Base-by-base conservation (phyloP, 139 green algal species). In the Marvania coccoides region DNA sequence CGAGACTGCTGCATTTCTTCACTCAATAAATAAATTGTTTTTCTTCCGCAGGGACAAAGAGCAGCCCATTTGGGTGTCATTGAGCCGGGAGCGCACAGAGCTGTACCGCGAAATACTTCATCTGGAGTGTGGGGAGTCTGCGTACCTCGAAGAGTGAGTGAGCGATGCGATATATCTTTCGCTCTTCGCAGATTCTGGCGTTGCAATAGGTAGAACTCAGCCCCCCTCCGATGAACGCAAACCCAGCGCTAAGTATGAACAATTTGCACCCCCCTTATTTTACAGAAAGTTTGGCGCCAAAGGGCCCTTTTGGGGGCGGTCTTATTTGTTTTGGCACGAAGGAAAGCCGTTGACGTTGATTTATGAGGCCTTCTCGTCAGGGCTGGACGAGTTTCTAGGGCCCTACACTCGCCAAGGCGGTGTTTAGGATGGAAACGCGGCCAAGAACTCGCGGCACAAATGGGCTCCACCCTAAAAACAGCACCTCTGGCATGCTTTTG, bases 281-380 rank as follows among this genome's bases (percentile, higher is more conserved):
- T 55, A 47, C 78, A 84, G 75, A 63, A 10, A 38, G 5, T 85
- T 85, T 55, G 37, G 69, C 15, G 35, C 55, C 14, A n/a, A 14
- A 3, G 91, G 89, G 3, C 89, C 86, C 1, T 93, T 97, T 33
- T 97, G 92, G 92, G 88, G 78, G 0, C 73, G 93, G 9, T 80
- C 93, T 37, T 98, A 98, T 79, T 65, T 94, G 2, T 98, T 98
- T 65, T 97, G 86, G 84, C 81, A 90, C 72, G 76, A 79, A 6
- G 80, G 84, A 3, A 40, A 69, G 36, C 92, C 93, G 5, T 72
- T 98, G 6, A 98, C 93, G 14, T 64, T 97, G 12, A 97, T 98
- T 31, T 93, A 97, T 58, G 93, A 98, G 69, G 92, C 95, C 1
- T 98, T 97, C 69, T 87, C 76, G 4, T 62, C 64, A 2, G 28